Base-by-base conservation (phyloP, 305 asterid genomes). In the Plantago rigida region DNA sequence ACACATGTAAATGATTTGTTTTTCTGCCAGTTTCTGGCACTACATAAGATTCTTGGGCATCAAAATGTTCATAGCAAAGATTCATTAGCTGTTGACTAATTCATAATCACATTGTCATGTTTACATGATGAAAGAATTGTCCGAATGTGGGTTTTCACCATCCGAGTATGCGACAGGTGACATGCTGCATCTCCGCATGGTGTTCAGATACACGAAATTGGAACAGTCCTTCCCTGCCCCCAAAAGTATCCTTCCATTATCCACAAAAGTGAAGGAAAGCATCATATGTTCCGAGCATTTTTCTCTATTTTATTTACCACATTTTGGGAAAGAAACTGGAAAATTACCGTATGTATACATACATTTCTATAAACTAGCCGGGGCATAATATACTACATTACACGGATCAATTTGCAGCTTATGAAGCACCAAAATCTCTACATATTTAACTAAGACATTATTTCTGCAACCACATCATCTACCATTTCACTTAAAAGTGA, bases 401-500 rank as follows among this genome's bases (percentile, higher is more conserved):
- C 12, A 50, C 12, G 10, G 31, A 53, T 53, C 41, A 4, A 19
- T 34, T 42, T 50, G 39, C 47, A 36, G 28, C 45, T 29, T 54
- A 36, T 54, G 48, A 41, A 24, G 58, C 13, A 50, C 36, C 61
- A 31, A 49, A 34, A 48, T 60, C 49, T 62, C 4, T 52, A 50
- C 42, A 51, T 62, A 53, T 56, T 24, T 36, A 56, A 60, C 68
- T 70, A 68, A 3, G 14, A 17, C 5, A 50, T 46, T 36, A 78
- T 59, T 12, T 74, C 83, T 26, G 50, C 48, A 13, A 87, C 58
- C 47, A 69, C 5, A 62, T 75, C 91, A 46, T 70, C 81, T 39
- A 84, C 70, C 15, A 82, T 47, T 56, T 79, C 88, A 71, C 65
- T 71, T 56, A 82, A 62, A 66, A 81, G 51, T n/a, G 64, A 63